Percentiles rank a stretch among this genome's conserved stretches.
These are phyloP conservation scores for Begonia loranthoides DNA, from an alignment of 306 rosid genomes.

Conservation along the genomic window DNA sequence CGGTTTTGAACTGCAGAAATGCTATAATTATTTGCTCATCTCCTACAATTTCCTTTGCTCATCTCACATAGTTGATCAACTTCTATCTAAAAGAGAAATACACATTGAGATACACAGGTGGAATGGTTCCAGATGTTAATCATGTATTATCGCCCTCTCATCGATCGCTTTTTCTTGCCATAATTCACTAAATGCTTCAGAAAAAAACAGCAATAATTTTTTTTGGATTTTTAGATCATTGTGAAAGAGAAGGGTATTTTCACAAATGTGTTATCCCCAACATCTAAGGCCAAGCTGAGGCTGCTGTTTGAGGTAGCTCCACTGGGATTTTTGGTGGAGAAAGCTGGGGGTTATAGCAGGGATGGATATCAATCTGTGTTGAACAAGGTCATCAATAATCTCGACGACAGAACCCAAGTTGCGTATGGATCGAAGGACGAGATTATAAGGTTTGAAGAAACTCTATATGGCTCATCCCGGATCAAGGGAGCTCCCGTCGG, in stretches of 20 bases:
- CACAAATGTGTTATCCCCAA: slow-evolving; percentile 83
- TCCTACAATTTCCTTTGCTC: slow-evolving; percentile 16
- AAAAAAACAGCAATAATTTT: slow-evolving; percentile 3
- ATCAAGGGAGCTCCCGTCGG: slow-evolving; percentile 84
- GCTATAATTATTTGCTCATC: neutral
- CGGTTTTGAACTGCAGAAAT: too few species aligned
- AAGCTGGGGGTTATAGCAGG: slow-evolving; percentile 95
- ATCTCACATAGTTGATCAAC: slow-evolving; percentile 49
- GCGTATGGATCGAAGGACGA: slow-evolving; percentile 93
- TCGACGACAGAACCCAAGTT: slow-evolving; percentile 95
- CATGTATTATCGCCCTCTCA: slow-evolving; percentile 55
- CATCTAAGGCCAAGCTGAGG: slow-evolving; percentile 85
- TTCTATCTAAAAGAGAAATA: slow-evolving; percentile 75
- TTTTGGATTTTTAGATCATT: slow-evolving; percentile 78
- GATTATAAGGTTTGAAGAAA: slow-evolving; percentile 83
- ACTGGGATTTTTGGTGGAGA: slow-evolving; percentile 68
- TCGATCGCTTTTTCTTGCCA: too few species aligned
- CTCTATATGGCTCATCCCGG: slow-evolving; percentile 84
- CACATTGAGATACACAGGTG: slow-evolving; percentile 97
- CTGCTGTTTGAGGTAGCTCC: slow-evolving; percentile 97
- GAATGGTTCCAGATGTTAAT: slow-evolving; percentile 99
- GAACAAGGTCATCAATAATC: slow-evolving; percentile 52
- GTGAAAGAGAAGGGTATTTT: slow-evolving; percentile 92
- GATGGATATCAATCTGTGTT: slow-evolving; percentile 77
- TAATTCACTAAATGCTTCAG: too few species aligned